Base-by-base conservation (phyloP, 305 asterid species). In the Lippia alba region DNA sequence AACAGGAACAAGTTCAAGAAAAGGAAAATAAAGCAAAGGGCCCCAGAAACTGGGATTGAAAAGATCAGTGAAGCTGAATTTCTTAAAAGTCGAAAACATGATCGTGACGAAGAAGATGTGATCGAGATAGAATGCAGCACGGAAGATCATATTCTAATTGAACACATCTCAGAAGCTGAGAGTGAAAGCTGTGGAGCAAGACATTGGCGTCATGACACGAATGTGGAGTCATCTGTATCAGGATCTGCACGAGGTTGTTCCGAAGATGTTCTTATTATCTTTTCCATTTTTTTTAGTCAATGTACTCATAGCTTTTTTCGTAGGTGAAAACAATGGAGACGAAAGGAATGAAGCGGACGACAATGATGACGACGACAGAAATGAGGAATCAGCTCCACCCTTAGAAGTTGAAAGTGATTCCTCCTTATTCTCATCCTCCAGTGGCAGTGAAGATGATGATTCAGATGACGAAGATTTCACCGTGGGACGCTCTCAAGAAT, bases 371-470 rank as follows among this genome's bases (percentile, higher is more conserved):
- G 44, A 6, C 12, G 18, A 5, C 19, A 14, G 11, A 32, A 33
- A 0, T 16, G 34, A 30, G n/a, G 63, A 57, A 57, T 30, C 63
- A 57, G 1, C 61, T 56, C 20, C 61, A 19, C 17, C 17, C 36
- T 19, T 4, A 4, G 41, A 4, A 36, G 41, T 8, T 36, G 41
- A 36, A 5, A 36, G 41, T 58, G 48, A 58, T 58, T 33, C 24
- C 34, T 33, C 24, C 34, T 0, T 7, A 5, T 33, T 44, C 34
- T 51, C 51, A 4, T 33, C 64, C 17, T 51, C 51, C 8, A 17
- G 59, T 48, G 59, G 33, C 11, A 41, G 49, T 12, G 70, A 56
- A 19, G 19, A 17, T 3, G 64, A 58, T 33, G 48, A 58, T 58
- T 4, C 12, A n/a, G 48, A 58, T n/a, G 64, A 58, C 34, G 64